phyloP scores from a whole-genome alignment of 2,329 filamentous ascomycete species.

The Tolypocladium nubicola region DNA sequence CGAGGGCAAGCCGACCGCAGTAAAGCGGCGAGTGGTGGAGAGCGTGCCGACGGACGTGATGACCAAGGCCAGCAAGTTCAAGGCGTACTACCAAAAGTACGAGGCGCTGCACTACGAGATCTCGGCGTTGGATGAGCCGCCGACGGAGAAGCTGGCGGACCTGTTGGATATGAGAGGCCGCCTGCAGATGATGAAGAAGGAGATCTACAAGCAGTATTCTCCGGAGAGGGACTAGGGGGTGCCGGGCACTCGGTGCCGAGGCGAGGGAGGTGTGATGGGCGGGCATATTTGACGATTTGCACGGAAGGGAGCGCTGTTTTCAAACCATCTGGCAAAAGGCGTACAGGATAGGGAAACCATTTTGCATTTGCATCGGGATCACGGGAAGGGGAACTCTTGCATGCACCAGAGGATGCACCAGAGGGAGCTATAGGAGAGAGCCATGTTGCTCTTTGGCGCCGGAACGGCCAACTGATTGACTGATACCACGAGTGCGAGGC shows the following conservation, averaged over 20 bases:
- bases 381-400: slow-evolving; percentile 6
- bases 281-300: neutral
- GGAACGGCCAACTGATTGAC: slow-evolving; percentile 3
- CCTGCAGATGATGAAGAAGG: slow-evolving; percentile 45
- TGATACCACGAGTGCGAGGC: slow-evolving; percentile 6
- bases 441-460: slow-evolving; percentile 4
- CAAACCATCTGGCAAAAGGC: slow-evolving; percentile 1
- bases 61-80: slow-evolving; percentile 44
- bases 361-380: slow-evolving; percentile 7
- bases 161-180: slow-evolving; percentile 44
- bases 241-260: neutral
- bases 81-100: slow-evolving; percentile 45
- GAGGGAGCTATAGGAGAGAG: slow-evolving; percentile 3
- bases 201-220: slow-evolving; percentile 41
- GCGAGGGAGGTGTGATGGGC: slow-evolving; percentile 3
- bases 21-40: slow-evolving; percentile 20
- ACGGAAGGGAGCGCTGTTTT: slow-evolving; percentile 3
- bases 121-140: slow-evolving; percentile 36
- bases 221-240: slow-evolving; percentile 13
- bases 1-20: slow-evolving; percentile 11
- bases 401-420: slow-evolving; percentile 6
- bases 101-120: slow-evolving; percentile 46
- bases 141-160: slow-evolving; percentile 37
- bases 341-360: neutral
- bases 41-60: slow-evolving; percentile 32